Evolutionary conservation across 1,284 basidiomycete species (phyloP).

Genomic region (Fomitopsis pinicola): DNA sequence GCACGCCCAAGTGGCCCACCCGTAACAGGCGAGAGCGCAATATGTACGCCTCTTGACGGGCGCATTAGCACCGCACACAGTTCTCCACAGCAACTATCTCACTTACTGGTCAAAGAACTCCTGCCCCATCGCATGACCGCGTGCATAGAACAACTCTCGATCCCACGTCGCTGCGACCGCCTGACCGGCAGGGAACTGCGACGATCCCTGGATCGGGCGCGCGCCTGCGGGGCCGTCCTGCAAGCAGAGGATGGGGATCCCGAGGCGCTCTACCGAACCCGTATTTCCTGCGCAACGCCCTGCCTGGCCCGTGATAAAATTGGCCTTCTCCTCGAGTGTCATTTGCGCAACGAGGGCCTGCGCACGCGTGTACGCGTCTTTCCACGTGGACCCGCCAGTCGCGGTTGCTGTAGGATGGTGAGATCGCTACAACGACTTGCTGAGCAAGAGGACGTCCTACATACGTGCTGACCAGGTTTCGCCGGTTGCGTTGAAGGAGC

Average conservation of each 20-base stretch:
- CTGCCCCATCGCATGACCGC: background rate
- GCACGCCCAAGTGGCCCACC: background rate
- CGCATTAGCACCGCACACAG: background rate
- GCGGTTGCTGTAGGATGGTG: background rate
- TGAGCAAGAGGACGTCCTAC: too few relatives aligned
- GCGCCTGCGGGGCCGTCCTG: background rate
- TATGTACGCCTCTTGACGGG: background rate
- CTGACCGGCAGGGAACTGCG: background rate
- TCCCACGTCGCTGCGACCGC: constrained; percentile 1
- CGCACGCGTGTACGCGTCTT: background rate
- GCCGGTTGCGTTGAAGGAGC: too few relatives aligned
- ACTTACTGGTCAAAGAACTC: background rate
- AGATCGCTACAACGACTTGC: too few relatives aligned
- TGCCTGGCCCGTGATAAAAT: background rate
- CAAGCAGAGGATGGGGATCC: background rate
- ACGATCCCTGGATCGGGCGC: background rate
- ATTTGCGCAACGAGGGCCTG: background rate
- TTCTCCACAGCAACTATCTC: background rate
- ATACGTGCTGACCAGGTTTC: too few relatives aligned
- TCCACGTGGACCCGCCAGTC: background rate
- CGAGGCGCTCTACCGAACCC: background rate
- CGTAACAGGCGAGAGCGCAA: background rate
- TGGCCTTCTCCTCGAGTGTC: background rate
- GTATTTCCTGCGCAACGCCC: background rate
- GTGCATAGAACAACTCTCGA: background rate